Conservation (phyloP, 2,329 filamentous ascomycete species). For the Stagonosporopsis tanaceti region DNA sequence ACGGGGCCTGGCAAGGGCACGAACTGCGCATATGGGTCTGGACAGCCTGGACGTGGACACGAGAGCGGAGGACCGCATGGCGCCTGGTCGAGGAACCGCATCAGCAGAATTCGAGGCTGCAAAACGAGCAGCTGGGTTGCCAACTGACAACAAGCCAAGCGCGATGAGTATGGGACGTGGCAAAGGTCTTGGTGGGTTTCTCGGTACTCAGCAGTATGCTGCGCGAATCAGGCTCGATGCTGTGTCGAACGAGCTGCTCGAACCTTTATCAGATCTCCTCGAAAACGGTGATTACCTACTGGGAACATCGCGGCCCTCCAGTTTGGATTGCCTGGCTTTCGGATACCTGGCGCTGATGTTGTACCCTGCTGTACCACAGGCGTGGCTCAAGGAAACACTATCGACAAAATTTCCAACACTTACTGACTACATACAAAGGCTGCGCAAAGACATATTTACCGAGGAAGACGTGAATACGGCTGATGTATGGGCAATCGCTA, state of each 20-base stretch:
- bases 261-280: slow-evolving; percentile 71
- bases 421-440: slow-evolving; percentile 47
- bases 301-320: slow-evolving; percentile 60
- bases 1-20: slow-evolving; percentile 72
- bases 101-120: slow-evolving; percentile 48
- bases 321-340: slow-evolving; percentile 80
- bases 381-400: slow-evolving; percentile 69
- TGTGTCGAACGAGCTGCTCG: slow-evolving; percentile 72
- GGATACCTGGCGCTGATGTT: slow-evolving; percentile 82
- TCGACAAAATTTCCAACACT: slow-evolving; percentile 56
- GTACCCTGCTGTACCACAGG: slow-evolving; percentile 65
- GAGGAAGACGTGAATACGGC: slow-evolving; percentile 31
- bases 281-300: slow-evolving; percentile 65
- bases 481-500: slow-evolving; percentile 41
- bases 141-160: slow-evolving; percentile 43
- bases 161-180: slow-evolving; percentile 62
- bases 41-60: slow-evolving; percentile 56
- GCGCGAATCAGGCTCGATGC: slow-evolving; percentile 79
- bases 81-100: slow-evolving; percentile 41
- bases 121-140: slow-evolving; percentile 48
- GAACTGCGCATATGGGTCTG: slow-evolving; percentile 65
- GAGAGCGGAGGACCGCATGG: slow-evolving; percentile 45
- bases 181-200: slow-evolving; percentile 66
- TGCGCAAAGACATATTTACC: slow-evolving; percentile 41
- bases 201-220: slow-evolving; percentile 73